Base-by-base conservation (phyloP, 257 asterid genomes). In the Mitragyna speciosa region DNA sequence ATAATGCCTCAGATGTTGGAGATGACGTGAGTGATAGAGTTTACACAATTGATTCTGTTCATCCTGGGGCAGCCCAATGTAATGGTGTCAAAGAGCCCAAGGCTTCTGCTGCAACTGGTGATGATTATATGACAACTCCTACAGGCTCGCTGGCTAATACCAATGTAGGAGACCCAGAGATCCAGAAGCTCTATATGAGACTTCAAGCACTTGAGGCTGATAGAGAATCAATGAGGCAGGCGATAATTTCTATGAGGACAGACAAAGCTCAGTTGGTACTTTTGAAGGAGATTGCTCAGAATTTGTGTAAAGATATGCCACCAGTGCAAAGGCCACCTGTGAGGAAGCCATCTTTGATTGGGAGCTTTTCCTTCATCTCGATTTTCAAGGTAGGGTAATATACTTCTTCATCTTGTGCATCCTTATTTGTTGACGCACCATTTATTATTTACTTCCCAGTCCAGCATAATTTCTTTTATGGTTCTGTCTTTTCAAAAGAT, bases 161-260 rank as follows among this genome's bases (percentile, higher is more conserved):
- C 19, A 85, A 83, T 81, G 77, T 78, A 76, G 88, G 82, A 78
- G 97, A 93, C 82, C 85, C 92, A 49, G 97, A 92, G 78, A 84
- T 95, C 81, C 93, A 89, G 83, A 93, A 93, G 93, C 86, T 95
- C 83, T 91, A 95, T 83, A 90, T 86, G 36, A 91, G 97, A 89
- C 91, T 93, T 86, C 99, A 92, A 63, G 93, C 97, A 63, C 97
- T 95, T 76, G 99, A 95, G 89, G 99, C 98, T 82, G 99, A 95
- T 83, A 89, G 96, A 84, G 98, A 95, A 88, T 91, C 96, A n/a
- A 92, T 95, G 99, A 90, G 97, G 89, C 98, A 90, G 83, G 91
- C 97, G 80, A 88, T 95, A 69, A 82, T 93, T 75, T 90, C 98
- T 63, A 86, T 92, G 83, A 91, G 96, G 77, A 95, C 97, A 70